phyloP scores from a whole-genome alignment of 306 rosid species.

The Carpinus fangiana region DNA sequence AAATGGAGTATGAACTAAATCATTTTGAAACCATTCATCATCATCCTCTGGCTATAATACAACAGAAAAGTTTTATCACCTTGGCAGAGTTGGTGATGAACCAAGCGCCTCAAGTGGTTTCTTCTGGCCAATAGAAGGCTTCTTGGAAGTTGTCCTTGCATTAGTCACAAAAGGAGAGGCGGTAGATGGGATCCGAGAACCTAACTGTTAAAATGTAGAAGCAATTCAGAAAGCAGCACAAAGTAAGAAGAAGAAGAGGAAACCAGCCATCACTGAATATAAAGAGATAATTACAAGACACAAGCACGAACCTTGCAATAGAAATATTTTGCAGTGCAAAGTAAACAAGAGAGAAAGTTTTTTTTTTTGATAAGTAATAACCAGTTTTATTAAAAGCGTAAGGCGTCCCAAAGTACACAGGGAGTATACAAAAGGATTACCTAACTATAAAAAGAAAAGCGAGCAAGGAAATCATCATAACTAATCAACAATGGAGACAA shows the following conservation, averaged over 20 bases:
- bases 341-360: background rate
- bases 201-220: slow-evolving; percentile 34
- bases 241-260: background rate
- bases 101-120: slow-evolving; percentile 84
- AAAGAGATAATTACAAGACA: slow-evolving; percentile 5
- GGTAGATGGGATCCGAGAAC: slow-evolving; percentile 53
- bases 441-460: too few relatives aligned
- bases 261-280: background rate
- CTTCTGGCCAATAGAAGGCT: slow-evolving; percentile 76
- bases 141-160: slow-evolving; percentile 58
- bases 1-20: slow-evolving; percentile 12
- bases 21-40: slow-evolving; percentile 9
- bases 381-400: too few relatives aligned
- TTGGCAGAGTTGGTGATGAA: slow-evolving; percentile 77
- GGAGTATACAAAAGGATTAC: too few relatives aligned
- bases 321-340: background rate
- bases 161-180: slow-evolving; percentile 42
- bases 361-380: too few relatives aligned
- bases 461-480: too few relatives aligned
- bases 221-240: slow-evolving; percentile 14
- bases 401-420: too few relatives aligned
- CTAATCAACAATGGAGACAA: too few relatives aligned
- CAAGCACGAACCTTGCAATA: background rate
- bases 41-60: slow-evolving; percentile 1
- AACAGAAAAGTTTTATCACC: slow-evolving; percentile 43